These are phyloP conservation scores for Beauveria australis DNA, from an alignment of 2,329 filamentous ascomycete genomes.

Conservation along the genomic window DNA sequence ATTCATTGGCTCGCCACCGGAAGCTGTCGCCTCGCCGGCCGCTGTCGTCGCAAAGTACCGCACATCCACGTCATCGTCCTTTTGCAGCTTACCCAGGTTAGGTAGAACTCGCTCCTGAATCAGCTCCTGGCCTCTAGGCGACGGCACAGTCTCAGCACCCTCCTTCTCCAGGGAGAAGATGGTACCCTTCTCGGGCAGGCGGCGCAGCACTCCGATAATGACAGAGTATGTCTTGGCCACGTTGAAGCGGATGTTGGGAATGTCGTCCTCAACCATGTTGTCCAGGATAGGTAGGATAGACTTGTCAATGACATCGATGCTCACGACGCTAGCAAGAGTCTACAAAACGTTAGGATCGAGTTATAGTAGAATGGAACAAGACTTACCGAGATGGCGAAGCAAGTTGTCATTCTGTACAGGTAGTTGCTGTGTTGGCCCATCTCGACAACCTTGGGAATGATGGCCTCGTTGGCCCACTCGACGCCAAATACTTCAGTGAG, in stretches of 20 bases:
- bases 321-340: conserved; percentile 91
- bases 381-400: conserved; percentile 94
- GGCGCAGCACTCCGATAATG: conserved; percentile 83
- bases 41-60: conserved; percentile 95
- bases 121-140: conserved; percentile 65
- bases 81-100: conserved; percentile 88
- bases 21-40: conserved; percentile 47
- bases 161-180: conserved; percentile 79
- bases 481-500: conserved; percentile 97
- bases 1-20: conserved; percentile 53
- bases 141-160: conserved; percentile 52
- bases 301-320: conserved; percentile 83
- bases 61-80: conserved; percentile 96
- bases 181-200: conserved; percentile 81
- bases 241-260: conserved; percentile 99
- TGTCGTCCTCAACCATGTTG: conserved; percentile 86
- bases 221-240: conserved; percentile 95
- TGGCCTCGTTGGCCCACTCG: conserved; percentile 92
- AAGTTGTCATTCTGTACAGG: conserved; percentile 99
- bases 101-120: conserved; percentile 83
- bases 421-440: conserved; percentile 99
- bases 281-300: conserved; percentile 95
- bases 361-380: background rate
- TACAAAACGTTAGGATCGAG: conserved; percentile 30
- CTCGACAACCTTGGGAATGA: conserved; percentile 96